Evolutionary conservation across 257 asterid genomes (phyloP).

Genomic region (Nicotiana benthamiana): DNA sequence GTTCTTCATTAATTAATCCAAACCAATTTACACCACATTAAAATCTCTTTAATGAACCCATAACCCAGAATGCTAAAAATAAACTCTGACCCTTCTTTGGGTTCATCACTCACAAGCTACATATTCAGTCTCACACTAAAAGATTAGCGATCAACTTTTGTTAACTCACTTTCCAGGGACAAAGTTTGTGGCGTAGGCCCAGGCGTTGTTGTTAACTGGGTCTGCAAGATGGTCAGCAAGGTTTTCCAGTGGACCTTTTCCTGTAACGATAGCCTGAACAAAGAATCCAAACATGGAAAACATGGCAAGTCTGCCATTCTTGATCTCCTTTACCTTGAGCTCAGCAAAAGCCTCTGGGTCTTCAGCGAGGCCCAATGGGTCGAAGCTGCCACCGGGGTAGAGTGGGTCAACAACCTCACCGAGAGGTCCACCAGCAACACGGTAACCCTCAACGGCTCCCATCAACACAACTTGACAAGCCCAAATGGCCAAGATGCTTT

Average conservation of each 20-base stretch:
- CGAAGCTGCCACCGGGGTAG: no score
- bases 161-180: slow-evolving; percentile 18
- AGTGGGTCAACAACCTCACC: no score
- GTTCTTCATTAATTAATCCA: neutral
- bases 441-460: no score
- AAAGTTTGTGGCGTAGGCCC: slow-evolving; percentile 29
- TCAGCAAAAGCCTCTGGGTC: no score
- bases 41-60: neutral
- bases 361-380: no score
- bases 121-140: neutral
- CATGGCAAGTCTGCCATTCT: no score
- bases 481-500: no score
- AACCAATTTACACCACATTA: slow-evolving; percentile 5
- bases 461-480: no score
- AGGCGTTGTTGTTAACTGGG: slow-evolving; percentile 27
- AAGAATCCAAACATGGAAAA: slow-evolving; percentile 9
- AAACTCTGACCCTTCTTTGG: neutral
- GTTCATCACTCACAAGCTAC: neutral
- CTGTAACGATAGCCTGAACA: slow-evolving; percentile 40
- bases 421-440: no score
- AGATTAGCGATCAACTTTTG: neutral
- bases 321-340: no score
- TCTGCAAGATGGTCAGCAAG: slow-evolving; percentile 29
- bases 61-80: neutral
- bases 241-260: slow-evolving; percentile 32